Base-by-base conservation (phyloP, 1,284 basidiomycete species). In the Cryptococcus neoformans region DNA sequence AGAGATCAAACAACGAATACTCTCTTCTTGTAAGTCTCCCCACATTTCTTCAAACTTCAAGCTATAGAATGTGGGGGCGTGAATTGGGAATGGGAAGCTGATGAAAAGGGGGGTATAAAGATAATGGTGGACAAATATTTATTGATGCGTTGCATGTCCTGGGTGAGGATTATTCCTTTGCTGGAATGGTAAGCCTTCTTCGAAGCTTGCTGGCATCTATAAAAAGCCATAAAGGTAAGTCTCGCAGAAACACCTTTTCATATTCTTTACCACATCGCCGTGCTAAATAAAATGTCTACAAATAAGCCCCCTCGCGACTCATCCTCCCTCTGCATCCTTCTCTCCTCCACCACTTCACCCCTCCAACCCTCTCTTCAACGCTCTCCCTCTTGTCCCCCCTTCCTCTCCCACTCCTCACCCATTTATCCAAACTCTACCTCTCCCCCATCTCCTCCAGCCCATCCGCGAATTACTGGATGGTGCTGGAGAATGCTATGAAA, bases 381-480 rank as follows among this genome's bases (percentile, higher is more conserved):
- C 77, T 93, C 42, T 80, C 83, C 0, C 84, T 87, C 58, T 64
- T 90, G 7, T 83, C 81, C 46, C 82, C 85, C 0, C 40, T 12
- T 41, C 16, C 40, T 12, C 16, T 16, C 11, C 11, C 78, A 3
- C 80, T 92, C 50, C 75, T 92, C 41, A 69, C 70, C 8, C 83
- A 89, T 67, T 74, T 92, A 53, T 80, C 87, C 6, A 80, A 80
- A 42, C 82, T 84, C 17, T 90, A 89, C 69, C 80, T 89, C 51
- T 88, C 88, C 0, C 87, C 89, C 0, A 62, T 67, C 21, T 57
- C 58, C 0, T 12, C 65, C 16, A 55, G 53, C 4, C 85, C 86
- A 14, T 55, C 58, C 8, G 56, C 67, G 6, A 57, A 63, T 28
- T 72, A 72, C 56, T 70, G 62, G 66, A 61, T 63, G 49, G 60